Evolutionary conservation across 2,329 filamentous ascomycete species (phyloP).

Genomic region (Coniosporium tulheliwenetii): DNA sequence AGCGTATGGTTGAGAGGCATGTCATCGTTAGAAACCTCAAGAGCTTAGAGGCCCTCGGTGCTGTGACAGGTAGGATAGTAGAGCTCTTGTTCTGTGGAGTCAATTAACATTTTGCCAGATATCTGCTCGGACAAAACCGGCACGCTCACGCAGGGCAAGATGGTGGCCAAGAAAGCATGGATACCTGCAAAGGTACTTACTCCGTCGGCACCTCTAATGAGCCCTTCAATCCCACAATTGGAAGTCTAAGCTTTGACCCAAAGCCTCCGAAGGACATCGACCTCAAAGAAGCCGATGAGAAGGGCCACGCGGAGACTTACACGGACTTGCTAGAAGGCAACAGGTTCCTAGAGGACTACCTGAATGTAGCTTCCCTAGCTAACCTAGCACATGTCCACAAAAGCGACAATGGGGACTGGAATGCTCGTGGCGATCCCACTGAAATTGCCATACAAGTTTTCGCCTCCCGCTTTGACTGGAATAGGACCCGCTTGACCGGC

Average conservation of each 20-base stretch:
- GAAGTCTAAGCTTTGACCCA: slow-evolving; percentile 37
- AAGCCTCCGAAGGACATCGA: slow-evolving; percentile 1
- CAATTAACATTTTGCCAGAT: slow-evolving; percentile 16
- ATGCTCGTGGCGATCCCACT: slow-evolving; percentile 50
- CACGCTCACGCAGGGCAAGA: slow-evolving; percentile 38
- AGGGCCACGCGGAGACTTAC: slow-evolving; percentile 5
- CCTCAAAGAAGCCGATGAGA: background rate
- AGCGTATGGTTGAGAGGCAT: slow-evolving; percentile 47
- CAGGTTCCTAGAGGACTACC: slow-evolving; percentile 34
- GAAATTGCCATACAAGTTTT: slow-evolving; percentile 66
- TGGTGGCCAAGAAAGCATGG: slow-evolving; percentile 46
- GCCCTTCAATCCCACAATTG: slow-evolving; percentile 43
- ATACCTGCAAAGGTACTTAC: slow-evolving; percentile 41
- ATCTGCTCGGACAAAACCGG: slow-evolving; percentile 59
- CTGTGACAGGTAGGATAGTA: slow-evolving; percentile 27
- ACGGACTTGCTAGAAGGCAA: slow-evolving; percentile 29
- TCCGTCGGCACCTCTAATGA: slow-evolving; percentile 40
- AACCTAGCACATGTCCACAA: slow-evolving; percentile 49
- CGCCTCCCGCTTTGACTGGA: slow-evolving; percentile 51
- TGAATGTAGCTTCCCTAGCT: slow-evolving; percentile 48
- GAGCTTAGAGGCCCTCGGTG: slow-evolving; percentile 48
- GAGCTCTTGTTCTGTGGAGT: background rate
- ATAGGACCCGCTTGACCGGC: slow-evolving; percentile 35
- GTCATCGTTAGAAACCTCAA: slow-evolving; percentile 52
- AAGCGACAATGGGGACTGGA: slow-evolving; percentile 41